Conservation (phyloP, 768 basidiomycete species). For the Leucogyrophana mollusca region DNA sequence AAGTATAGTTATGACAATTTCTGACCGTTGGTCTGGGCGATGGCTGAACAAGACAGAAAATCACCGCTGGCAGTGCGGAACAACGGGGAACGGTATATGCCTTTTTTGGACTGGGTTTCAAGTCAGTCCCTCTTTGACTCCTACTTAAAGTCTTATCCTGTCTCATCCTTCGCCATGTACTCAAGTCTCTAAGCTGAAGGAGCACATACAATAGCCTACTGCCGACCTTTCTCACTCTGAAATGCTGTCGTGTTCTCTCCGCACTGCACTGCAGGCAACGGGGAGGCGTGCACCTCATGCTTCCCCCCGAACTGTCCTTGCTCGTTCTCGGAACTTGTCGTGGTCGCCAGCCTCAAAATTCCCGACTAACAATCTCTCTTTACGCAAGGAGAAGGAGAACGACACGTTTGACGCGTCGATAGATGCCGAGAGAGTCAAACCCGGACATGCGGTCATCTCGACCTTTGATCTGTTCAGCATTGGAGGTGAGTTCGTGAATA, state of each 20-base stretch:
- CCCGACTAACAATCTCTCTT: constrained; percentile 8
- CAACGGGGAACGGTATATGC: no score
- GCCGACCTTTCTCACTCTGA: not conserved
- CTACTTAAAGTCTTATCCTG: no score
- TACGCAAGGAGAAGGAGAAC: constrained; percentile 1
- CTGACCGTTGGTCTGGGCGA: no score
- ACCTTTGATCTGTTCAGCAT: constrained; percentile 93
- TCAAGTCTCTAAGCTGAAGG: no score
- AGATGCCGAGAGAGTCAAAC: constrained; percentile 25
- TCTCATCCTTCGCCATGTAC: no score
- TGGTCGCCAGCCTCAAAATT: constrained; percentile 1
- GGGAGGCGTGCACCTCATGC: no score
- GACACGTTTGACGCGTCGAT: constrained; percentile 1
- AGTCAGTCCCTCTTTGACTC: no score
- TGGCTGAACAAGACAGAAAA: no score
- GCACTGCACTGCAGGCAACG: constrained; percentile 4
- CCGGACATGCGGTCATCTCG: constrained; percentile 89
- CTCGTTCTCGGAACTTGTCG: constrained; percentile 14
- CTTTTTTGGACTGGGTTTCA: no score
- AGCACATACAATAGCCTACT: no score
- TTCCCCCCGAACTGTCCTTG: not conserved
- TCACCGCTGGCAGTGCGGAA: no score
- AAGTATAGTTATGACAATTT: no score
- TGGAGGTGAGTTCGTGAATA: constrained; percentile 54
- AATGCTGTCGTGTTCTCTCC: constrained; percentile 10